Base-by-base conservation (phyloP, 192 early-diverging fungal genomes). In the Podila verticillata region DNA sequence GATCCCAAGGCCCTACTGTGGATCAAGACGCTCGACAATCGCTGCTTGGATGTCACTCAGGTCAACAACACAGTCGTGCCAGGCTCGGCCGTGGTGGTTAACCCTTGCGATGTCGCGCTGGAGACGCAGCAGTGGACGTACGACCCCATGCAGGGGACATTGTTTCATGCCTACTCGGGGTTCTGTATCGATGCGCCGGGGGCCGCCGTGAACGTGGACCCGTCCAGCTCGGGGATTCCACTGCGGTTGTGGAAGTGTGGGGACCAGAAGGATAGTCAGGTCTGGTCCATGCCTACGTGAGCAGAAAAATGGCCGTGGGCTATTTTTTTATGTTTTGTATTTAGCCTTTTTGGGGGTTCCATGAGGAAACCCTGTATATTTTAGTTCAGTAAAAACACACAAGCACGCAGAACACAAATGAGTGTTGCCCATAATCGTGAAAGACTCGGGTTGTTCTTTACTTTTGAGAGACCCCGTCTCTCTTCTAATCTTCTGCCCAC, bases 401-500 rank as follows among this genome's bases (percentile, higher is more conserved):
- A 66, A 12, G n/a, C n/a, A 9, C 32, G 4, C 29, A 29, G 2
- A 36, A 39, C 12, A 13, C 7, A 36, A 5, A 39, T 13, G 39
- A 39, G 1, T 39, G 10, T 39, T 39, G 8, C 39, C 12, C 10
- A 10, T 34, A n/a, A n/a, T n/a, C n/a, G n/a, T n/a, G n/a, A n/a
- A n/a, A n/a, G n/a, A n/a, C n/a, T n/a, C n/a, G n/a, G n/a, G n/a
- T 72, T 58, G 13, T 65, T 60, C 31, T 59, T 30, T 36, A 31
- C 6, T 63, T 15, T 19, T 13, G 20, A 20, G 36, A 44, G 9
- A n/a, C 39, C 7, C 5, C 24, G 35, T 7, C 5, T 28, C 29
- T 29, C 32, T 63, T 24, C 56, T 75, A 92, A 44, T 90, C 84
- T 68, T 99, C 97, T 81, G 97, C 92, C 98, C 98, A 99, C 72